Evolutionary conservation across 2,329 filamentous ascomycete species (phyloP).

Genomic region (Fusarium guadeloupense): DNA sequence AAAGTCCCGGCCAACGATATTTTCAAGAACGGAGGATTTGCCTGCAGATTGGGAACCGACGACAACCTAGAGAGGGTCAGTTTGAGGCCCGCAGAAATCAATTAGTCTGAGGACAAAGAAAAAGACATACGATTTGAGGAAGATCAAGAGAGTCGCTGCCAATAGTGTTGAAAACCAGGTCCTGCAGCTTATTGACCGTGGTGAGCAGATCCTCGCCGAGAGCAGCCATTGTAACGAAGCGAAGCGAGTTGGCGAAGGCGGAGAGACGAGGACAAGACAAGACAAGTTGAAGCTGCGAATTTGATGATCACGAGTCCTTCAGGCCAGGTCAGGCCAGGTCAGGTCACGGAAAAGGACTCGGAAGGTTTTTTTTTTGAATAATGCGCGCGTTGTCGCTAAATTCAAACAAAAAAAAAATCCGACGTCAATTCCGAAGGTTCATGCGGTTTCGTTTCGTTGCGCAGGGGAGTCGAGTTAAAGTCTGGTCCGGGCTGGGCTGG

Average conservation of each 20-base stretch:
- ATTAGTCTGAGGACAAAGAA: slow-evolving; percentile 17
- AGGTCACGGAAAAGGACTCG: slow-evolving; percentile 13
- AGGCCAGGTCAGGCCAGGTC: not conserved
- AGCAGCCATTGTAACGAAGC: slow-evolving; percentile 75
- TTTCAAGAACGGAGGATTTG: slow-evolving; percentile 98
- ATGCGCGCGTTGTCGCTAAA: slow-evolving; percentile 44
- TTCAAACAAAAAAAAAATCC: slow-evolving; percentile 33
- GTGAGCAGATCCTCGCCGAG: slow-evolving; percentile 94
- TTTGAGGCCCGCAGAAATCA: slow-evolving; percentile 9
- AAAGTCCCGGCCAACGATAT: slow-evolving; percentile 98
- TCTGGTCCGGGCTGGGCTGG: slow-evolving; percentile 11
- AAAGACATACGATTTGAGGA: slow-evolving; percentile 87
- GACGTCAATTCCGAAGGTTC: slow-evolving; percentile 43
- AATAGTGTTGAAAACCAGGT: slow-evolving; percentile 99
- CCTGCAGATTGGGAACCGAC: slow-evolving; percentile 98
- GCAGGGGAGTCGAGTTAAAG: slow-evolving; percentile 1
- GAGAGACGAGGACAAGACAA: slow-evolving; percentile 20
- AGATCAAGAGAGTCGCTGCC: slow-evolving; percentile 97
- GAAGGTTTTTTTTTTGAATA: slow-evolving; percentile 25
- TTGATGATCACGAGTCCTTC: slow-evolving; percentile 35
- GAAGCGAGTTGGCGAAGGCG: not conserved
- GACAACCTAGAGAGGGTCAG: slow-evolving; percentile 75
- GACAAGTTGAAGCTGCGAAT: slow-evolving; percentile 15
- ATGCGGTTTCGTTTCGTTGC: slow-evolving; percentile 39
- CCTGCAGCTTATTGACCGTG: slow-evolving; percentile 98